Evolutionary conservation across 768 basidiomycete species (phyloP).

Genomic region (Melanogaster broomeanus): DNA sequence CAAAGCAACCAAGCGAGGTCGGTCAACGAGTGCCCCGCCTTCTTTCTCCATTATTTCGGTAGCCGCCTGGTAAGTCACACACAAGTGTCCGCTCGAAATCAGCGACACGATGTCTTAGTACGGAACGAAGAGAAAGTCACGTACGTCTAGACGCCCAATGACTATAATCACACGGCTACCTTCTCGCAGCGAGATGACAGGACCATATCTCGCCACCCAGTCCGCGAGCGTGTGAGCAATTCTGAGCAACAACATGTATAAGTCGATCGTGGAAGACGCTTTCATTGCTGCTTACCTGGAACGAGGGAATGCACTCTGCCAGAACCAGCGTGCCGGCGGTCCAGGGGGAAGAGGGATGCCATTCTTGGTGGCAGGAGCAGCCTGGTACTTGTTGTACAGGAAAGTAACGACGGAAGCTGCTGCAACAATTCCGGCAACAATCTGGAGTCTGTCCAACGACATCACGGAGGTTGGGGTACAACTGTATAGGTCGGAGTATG

Average conservation of each 20-base stretch:
- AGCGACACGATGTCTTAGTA: background rate
- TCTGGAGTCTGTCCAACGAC: no score
- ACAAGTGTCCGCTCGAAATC: background rate
- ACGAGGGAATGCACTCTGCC: slow-evolving; percentile 13
- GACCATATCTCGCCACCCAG: slow-evolving; percentile 57
- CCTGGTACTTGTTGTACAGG: background rate
- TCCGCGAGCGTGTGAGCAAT: slow-evolving; percentile 37
- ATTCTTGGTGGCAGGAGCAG: background rate
- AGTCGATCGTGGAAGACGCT: background rate
- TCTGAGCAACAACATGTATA: background rate
- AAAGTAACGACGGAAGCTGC: background rate
- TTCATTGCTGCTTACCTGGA: background rate
- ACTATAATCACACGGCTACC: slow-evolving; percentile 31
- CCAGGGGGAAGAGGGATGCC: slow-evolving; percentile 18
- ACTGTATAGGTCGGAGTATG: no score
- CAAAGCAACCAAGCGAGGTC: slow-evolving; percentile 50
- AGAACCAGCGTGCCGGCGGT: slow-evolving; percentile 16
- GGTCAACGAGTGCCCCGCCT: slow-evolving; percentile 49
- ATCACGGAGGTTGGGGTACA: no score
- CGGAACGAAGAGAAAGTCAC: slow-evolving; percentile 30
- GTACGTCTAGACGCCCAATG: slow-evolving; percentile 19
- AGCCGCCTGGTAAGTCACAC: slow-evolving; percentile 50
- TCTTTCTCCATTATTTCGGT: slow-evolving; percentile 63
- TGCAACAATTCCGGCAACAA: background rate
- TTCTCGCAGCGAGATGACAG: slow-evolving; percentile 52